Base-by-base conservation (phyloP, 225 moss, liverwort and hornwort species). In the Ulota crispa region DNA sequence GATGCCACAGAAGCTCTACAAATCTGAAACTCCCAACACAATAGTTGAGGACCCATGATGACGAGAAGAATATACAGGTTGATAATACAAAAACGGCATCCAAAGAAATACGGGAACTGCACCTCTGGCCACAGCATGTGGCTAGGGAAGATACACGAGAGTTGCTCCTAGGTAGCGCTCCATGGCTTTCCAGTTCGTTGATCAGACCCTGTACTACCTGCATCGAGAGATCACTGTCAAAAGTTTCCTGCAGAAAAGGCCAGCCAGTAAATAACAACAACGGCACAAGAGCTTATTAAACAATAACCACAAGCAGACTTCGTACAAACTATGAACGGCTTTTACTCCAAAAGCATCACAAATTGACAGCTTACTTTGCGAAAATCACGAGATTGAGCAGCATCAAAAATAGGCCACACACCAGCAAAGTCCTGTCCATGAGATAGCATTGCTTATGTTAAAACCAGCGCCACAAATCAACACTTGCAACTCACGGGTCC, bases 401-500 rank as follows among this genome's bases (percentile, higher is more conserved):
- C 95, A 86, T 98, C 95, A 85, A 98, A 98, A 85, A 98, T 98
- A 30, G 97, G 97, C 97, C 97, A 98, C n/a, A 98, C 95, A 71
- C 97, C 93, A 55, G 97, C 94, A 77, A 98, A 98, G 76, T 98
- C 97, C 97, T 97, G 93, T 75, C 41, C 66, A 84, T 60, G 26
- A 68, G 24, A 86, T 26, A 30, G 34, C 64, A 81, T 52, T 70
- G 6, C 61, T 82, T 43, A 67, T 4, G 36, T 79, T 53, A 82
- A 61, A 32, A 66, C 8, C 32, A 84, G 26, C 43, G 53, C 27
- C 55, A 64, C 5, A 74, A 56, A 73, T 45, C 78, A 55, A 63
- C 8, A 23, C 62, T 62, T 68, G 54, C 24, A 80, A 28, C 27
- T 34, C 75, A 63, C 24, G 68, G 77, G 53, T 77, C 79, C 20